Conservation (phyloP, 2,329 filamentous ascomycete species). For the Fusarium tuaranense region DNA sequence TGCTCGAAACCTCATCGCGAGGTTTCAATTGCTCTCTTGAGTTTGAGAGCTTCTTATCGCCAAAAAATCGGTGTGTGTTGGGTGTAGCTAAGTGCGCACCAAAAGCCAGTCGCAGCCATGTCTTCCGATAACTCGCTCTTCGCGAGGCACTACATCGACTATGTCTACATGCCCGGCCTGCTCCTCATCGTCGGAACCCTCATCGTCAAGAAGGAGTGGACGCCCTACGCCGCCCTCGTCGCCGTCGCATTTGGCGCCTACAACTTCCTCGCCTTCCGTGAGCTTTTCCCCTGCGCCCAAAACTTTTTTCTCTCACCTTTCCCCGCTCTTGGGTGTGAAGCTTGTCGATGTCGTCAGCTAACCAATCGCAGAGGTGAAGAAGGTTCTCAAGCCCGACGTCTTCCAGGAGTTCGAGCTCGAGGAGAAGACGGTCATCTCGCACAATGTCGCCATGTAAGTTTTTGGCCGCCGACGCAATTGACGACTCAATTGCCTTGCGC, state of each 20-base stretch:
- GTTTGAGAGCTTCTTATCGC: not conserved
- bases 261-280: conserved; percentile 80
- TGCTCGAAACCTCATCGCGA: not conserved
- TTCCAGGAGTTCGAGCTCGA: conserved; percentile 95
- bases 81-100: conserved; percentile 26
- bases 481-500: conserved; percentile 12
- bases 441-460: conserved; percentile 94
- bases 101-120: conserved; percentile 38
- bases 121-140: conserved; percentile 49
- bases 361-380: conserved; percentile 72
- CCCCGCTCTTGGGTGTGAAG: not conserved
- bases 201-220: conserved; percentile 83
- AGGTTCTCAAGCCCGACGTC: conserved; percentile 84
- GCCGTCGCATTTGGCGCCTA: conserved; percentile 75
- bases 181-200: conserved; percentile 81
- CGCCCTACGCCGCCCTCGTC: conserved; percentile 75
- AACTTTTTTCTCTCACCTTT: not conserved
- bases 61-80: conserved; percentile 21
- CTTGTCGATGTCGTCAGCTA: conserved; percentile 17
- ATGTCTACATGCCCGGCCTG: conserved; percentile 85
- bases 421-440: conserved; percentile 95
- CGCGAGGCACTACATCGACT: conserved; percentile 77
- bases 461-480: not conserved
- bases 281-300: conserved; percentile 53
- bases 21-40: conserved; percentile 17